Conservation (phyloP, 306 rosid species). For the Rubus idaeus region DNA sequence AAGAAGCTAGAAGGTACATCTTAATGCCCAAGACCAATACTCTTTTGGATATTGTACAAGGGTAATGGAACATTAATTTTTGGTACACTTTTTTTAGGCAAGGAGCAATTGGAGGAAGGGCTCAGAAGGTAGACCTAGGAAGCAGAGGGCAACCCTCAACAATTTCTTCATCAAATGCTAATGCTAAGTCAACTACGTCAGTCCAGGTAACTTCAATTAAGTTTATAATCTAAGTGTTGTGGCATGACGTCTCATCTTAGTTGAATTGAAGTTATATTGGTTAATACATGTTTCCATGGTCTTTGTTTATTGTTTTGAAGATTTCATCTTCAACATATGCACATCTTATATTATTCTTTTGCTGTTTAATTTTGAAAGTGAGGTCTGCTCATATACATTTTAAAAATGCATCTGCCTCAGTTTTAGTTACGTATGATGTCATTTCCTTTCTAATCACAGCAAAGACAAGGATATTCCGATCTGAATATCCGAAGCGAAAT, state of each 20-base stretch:
- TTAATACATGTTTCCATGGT: background rate
- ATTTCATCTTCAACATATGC: background rate
- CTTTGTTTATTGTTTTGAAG: background rate
- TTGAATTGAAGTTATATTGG: slow-evolving; percentile 4
- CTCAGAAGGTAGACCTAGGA: slow-evolving; percentile 41
- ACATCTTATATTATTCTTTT: background rate
- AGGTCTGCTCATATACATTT: background rate
- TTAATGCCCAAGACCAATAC: background rate
- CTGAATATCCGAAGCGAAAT: slow-evolving; percentile 44
- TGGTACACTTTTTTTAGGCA: slow-evolving; percentile 42
- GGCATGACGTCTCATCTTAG: slow-evolving; percentile 1
- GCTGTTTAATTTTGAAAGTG: background rate
- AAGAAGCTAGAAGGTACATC: slow-evolving; percentile 68
- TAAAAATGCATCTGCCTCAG: background rate
- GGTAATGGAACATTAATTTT: background rate
- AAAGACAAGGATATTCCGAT: slow-evolving; percentile 45
- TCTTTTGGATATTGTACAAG: background rate
- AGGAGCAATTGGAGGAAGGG: slow-evolving; percentile 43
- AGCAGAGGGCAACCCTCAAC: slow-evolving; percentile 44
- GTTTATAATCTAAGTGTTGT: background rate
- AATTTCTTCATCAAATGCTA: slow-evolving; percentile 34
- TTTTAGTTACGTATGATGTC: slow-evolving; percentile 9
- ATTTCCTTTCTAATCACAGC: slow-evolving; percentile 39
- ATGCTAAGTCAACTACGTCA: slow-evolving; percentile 31
- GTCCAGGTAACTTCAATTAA: slow-evolving; percentile 45